phyloP scores from a whole-genome alignment of 805 yeast species.

The Saccharomycopsis sp. region DNA sequence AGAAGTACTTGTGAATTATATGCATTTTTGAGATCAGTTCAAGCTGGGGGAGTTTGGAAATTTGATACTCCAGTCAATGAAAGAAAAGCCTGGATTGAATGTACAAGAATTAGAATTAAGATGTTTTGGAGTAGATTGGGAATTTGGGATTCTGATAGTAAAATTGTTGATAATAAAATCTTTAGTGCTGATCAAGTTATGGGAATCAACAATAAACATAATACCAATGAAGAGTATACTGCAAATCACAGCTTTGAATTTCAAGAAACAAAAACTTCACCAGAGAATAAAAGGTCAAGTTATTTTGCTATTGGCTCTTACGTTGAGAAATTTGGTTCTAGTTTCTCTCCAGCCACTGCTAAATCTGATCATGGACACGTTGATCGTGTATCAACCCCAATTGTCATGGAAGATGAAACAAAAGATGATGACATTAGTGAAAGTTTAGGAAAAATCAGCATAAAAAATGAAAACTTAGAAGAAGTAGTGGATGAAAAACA shows the following conservation, averaged over 20 bases:
- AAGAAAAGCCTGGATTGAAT: constrained; percentile 52
- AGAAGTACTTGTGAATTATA: constrained; percentile 78
- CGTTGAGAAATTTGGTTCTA: constrained; percentile 2
- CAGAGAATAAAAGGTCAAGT: constrained; percentile 10
- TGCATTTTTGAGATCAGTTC: constrained; percentile 60
- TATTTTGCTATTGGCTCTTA: constrained; percentile 15
- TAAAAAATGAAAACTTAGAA: too few relatives aligned
- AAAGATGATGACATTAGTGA: too few relatives aligned
- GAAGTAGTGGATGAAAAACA: too few relatives aligned
- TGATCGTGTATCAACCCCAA: too few relatives aligned
- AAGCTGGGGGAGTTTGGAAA: constrained; percentile 46
- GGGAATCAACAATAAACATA: background rate
- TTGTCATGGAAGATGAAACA: too few relatives aligned
- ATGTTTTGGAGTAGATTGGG: constrained; percentile 82
- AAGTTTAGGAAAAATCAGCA: too few relatives aligned
- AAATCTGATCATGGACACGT: too few relatives aligned
- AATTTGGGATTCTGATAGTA: constrained; percentile 47
- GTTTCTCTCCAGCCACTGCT: background rate
- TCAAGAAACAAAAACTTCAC: background rate
- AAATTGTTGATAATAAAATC: constrained; percentile 25
- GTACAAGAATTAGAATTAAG: constrained; percentile 53
- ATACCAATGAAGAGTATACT: background rate
- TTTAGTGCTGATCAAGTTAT: constrained; percentile 8
- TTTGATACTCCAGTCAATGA: constrained; percentile 33
- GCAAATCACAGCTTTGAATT: constrained; percentile 6